Conservation (phyloP, 257 asterid genomes). For the Mitragyna speciosa region DNA sequence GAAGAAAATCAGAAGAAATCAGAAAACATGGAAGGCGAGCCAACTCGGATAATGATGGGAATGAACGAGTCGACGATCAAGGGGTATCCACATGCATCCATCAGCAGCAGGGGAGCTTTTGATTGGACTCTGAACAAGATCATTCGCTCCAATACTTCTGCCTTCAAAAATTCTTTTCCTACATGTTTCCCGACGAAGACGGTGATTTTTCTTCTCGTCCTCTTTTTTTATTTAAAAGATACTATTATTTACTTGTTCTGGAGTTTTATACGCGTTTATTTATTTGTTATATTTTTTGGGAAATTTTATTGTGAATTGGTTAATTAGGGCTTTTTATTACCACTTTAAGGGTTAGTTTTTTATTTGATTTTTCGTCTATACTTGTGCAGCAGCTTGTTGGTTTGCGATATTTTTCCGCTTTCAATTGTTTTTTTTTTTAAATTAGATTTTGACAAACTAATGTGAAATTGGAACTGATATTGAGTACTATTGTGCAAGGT, state of each 20-base stretch:
- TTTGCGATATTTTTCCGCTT: background rate
- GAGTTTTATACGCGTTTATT: background rate
- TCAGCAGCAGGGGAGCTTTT: conserved; percentile 81
- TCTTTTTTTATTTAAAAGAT: background rate
- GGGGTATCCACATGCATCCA: conserved; percentile 83
- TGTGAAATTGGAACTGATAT: background rate
- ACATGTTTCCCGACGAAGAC: conserved; percentile 83
- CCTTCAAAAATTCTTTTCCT: conserved; percentile 63
- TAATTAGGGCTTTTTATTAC: background rate
- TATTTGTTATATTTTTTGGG: background rate
- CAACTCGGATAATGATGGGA: conserved; percentile 74
- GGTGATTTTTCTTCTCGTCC: conserved; percentile 29
- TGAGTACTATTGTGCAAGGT: conserved; percentile 38
- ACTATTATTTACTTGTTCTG: background rate
- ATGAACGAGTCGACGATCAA: conserved; percentile 79
- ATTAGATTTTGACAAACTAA: background rate
- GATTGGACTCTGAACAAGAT: conserved; percentile 79
- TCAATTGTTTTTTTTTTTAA: no score
- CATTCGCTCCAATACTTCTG: conserved; percentile 64
- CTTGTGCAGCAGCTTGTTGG: background rate
- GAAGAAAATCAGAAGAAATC: background rate
- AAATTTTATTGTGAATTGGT: background rate
- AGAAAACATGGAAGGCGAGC: conserved; percentile 40
- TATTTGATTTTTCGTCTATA: no score
- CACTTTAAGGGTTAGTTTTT: background rate